phyloP scores from a whole-genome alignment of 2,329 filamentous ascomycete genomes.

The Pestalotiopsis sp. region DNA sequence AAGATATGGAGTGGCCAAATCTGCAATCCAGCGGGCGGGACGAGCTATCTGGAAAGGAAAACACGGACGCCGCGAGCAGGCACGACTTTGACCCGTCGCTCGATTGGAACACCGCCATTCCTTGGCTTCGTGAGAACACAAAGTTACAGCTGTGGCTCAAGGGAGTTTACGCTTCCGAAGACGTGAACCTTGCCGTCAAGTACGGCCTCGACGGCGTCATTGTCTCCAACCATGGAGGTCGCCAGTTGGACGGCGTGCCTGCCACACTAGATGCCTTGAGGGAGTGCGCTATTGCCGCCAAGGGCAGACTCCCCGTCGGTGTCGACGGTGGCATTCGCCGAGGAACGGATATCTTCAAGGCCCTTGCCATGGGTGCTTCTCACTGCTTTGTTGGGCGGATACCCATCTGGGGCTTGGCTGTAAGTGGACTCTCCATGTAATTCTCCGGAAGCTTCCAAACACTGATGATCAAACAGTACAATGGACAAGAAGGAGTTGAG shows the following conservation, averaged over 20 bases:
- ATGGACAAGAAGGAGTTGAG: not conserved
- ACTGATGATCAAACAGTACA: not conserved
- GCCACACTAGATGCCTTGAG: conserved; percentile 44
- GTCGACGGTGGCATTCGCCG: conserved; percentile 52
- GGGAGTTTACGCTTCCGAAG: conserved; percentile 37
- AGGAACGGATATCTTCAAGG: conserved; percentile 56
- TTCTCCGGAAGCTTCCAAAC: not conserved
- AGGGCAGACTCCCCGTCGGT: conserved; percentile 44
- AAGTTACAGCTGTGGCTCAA: conserved; percentile 52
- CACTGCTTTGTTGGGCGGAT: conserved; percentile 49
- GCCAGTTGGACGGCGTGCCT: conserved; percentile 47
- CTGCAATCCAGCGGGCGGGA: conserved; percentile 22
- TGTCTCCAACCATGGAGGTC: conserved; percentile 49
- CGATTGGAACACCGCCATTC: conserved; percentile 50
- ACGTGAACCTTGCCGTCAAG: conserved; percentile 41
- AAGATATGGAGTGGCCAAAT: conserved; percentile 45
- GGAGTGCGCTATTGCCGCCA: conserved; percentile 49
- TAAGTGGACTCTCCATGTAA: not conserved
- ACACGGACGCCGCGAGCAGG: not conserved
- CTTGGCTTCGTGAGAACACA: conserved; percentile 49
- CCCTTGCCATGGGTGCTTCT: conserved; percentile 51
- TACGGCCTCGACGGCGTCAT: conserved; percentile 33
- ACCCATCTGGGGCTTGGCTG: conserved; percentile 50
- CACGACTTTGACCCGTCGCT: not conserved
- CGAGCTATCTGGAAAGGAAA: not conserved